These are phyloP conservation scores for Brassica balearica DNA, from an alignment of 441 rosid species.

Conservation along the genomic window DNA sequence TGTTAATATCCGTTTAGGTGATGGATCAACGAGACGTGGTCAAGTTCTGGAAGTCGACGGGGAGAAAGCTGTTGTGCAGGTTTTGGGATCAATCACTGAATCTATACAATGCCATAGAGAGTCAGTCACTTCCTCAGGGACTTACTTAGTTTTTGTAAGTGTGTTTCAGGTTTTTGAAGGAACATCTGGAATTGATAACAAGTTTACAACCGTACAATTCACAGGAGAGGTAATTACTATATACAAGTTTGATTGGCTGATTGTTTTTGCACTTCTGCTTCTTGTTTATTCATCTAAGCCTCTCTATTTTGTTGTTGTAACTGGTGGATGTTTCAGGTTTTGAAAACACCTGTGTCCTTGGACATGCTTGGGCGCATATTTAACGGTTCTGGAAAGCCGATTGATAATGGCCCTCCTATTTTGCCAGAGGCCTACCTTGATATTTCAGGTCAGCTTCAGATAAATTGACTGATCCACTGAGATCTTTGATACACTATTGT, in stretches of 20 bases:
- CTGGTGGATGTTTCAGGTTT: conserved; percentile 54
- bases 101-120: not conserved
- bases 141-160: not conserved
- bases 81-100: not conserved
- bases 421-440: conserved; percentile 95
- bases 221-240: conserved; percentile 77
- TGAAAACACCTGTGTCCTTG: conserved; percentile 91
- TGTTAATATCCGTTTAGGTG: conserved; percentile 54
- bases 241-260: not conserved
- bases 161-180: conserved; percentile 84
- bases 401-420: conserved; percentile 96
- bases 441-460: conserved; percentile 65
- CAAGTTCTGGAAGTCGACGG: conserved; percentile 46
- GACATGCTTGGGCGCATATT: conserved; percentile 99
- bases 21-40: conserved; percentile 57
- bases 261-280: conserved; percentile 4
- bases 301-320: not conserved
- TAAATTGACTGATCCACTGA: not conserved
- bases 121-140: not conserved
- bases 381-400: conserved; percentile 96
- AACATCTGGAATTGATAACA: conserved; percentile 95
- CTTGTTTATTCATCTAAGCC: not conserved
- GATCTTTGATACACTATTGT: too few species aligned
- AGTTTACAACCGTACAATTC: conserved; percentile 90
- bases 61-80: conserved; percentile 58